Base-by-base conservation (phyloP, 2,329 filamentous ascomycete genomes). In the Alternaria solani region DNA sequence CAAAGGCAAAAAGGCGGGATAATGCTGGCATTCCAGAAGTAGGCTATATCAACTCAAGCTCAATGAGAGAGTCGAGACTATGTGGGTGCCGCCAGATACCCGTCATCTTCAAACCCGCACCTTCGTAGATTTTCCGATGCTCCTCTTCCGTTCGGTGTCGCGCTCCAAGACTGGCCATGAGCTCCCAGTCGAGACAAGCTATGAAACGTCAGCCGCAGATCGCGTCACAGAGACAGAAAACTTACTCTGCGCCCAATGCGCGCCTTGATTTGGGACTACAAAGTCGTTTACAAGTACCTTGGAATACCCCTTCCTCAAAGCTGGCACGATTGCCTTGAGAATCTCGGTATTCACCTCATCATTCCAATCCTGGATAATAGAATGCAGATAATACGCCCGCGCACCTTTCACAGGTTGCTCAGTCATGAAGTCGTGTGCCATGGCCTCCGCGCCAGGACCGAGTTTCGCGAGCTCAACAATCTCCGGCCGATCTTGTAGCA, bases 381-480 rank as follows among this genome's bases (percentile, higher is more conserved):
- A 69, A 48, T 73, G 69, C 0, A 75, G 56, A 48, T 65, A 74
- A 41, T 75, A 75, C 4, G 68, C 68, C 12, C 72, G 64, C 2
- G 71, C 71, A 20, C 63, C 78, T 68, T 79, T 76, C 0, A 80
- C 63, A 71, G 71, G 68, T 46, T 74, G 70, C 36, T 69, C 62
- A 3, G 65, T 69, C 44, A 72, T 28, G 46, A 73, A 81, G 52
- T 81, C 77, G 38, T 81, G 77, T 1, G 66, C 52, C 70, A 76
- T 76, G 2, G 25, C 54, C 44, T 76, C 69, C 6, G 77, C 68
- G 0, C 68, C 55, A 8, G 65, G 51, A 18, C 78, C 48, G 0
- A 68, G 34, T 7, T 65, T 53, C 11, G 76, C 71, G 7, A 69
- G 39, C 34, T 60, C 44, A 6, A 75, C 55, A 2, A 74, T 66